A percentile compares a stretch with the other conserved stretches of the same genome.
These are phyloP conservation scores for Trichosporon faecale DNA, from an alignment of 1,284 basidiomycete genomes.

Conservation along the genomic window DNA sequence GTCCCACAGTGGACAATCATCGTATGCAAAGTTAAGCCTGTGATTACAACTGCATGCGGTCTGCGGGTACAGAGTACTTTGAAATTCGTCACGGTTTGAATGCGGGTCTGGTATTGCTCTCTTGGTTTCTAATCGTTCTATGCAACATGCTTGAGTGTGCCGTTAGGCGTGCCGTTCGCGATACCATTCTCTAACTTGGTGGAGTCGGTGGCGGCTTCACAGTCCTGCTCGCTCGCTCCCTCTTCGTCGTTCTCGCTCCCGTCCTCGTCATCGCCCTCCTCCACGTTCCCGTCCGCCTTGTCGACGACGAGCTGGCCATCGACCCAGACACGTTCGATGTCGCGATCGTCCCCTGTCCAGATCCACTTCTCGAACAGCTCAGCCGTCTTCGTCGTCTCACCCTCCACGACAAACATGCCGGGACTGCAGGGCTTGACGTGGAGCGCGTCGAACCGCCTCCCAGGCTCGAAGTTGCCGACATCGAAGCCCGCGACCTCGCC, in stretches of 20 bases:
- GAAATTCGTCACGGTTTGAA: too few species aligned
- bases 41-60: neutral
- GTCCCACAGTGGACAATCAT: neutral
- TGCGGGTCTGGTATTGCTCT: too few species aligned
- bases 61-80: too few species aligned
- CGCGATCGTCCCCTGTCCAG: conserved; percentile 80
- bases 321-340: conserved; percentile 80
- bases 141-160: neutral
- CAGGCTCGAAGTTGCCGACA: conserved; percentile 70
- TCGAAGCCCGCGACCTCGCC: conserved; percentile 76
- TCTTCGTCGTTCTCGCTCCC: neutral
- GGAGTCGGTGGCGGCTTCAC: neutral
- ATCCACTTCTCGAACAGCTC: conserved; percentile 42
- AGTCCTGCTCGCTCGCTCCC: neutral
- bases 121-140: neutral
- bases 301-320: conserved; percentile 13
- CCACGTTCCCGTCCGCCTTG: neutral
- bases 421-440: conserved; percentile 65
- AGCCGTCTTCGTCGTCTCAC: conserved; percentile 36
- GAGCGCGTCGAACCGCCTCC: conserved; percentile 89
- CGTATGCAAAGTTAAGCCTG: neutral
- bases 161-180: neutral
- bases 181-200: neutral
- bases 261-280: neutral
- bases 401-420: conserved; percentile 43